phyloP scores from a whole-genome alignment of 192 early-diverging fungal genomes.

The Glomus cerebriforme region DNA sequence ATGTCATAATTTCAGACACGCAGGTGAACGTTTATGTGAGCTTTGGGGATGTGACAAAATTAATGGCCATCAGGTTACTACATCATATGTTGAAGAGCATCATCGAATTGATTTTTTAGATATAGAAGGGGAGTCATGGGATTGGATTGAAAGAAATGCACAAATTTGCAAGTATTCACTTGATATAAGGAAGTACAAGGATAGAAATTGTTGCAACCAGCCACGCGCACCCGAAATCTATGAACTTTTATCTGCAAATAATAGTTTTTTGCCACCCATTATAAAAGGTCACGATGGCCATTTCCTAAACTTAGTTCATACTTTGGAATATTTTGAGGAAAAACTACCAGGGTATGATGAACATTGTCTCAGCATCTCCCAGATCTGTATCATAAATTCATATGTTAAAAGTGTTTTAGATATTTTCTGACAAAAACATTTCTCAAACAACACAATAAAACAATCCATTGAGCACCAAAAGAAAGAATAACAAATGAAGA shows the following conservation, averaged over 20 bases:
- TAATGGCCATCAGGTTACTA: neutral
- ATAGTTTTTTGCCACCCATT: neutral
- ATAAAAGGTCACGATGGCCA: neutral
- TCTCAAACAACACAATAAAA: too few species aligned
- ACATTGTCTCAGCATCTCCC: neutral
- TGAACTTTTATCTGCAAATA: too few species aligned
- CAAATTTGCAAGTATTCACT: conserved; percentile 1
- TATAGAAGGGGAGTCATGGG: neutral
- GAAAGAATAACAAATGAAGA: too few species aligned
- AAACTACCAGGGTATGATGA: neutral
- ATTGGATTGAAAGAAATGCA: neutral
- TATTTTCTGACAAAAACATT: neutral
- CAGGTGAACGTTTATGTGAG: neutral
- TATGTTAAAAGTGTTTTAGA: neutral
- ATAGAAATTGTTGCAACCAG: neutral
- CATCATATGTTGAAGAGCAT: neutral
- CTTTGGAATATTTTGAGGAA: neutral
- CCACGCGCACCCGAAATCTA: neutral
- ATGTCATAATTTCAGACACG: neutral
- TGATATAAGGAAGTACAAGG: neutral
- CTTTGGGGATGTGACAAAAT: neutral
- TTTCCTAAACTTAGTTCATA: neutral
- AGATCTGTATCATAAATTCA: neutral
- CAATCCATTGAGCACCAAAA: too few species aligned
- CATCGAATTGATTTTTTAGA: neutral